Base-by-base conservation (phyloP, 2,329 filamentous ascomycete species). In the Stachybotrys echinatus region DNA sequence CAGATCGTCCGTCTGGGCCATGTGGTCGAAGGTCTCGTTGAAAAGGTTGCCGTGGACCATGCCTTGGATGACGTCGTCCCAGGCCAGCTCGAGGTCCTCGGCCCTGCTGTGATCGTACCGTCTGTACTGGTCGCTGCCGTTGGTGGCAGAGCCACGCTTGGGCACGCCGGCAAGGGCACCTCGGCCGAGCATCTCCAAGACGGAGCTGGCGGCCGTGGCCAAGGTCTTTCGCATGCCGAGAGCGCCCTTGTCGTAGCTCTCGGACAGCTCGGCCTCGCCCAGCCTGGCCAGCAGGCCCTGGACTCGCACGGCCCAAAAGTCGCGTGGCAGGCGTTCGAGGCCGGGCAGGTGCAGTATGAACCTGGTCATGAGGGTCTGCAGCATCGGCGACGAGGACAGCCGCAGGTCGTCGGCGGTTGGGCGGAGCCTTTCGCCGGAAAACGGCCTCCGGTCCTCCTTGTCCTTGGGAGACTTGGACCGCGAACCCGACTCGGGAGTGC, bases 241-340 rank as follows among this genome's bases (percentile, higher is more conserved):
- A 0, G 82, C 76, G 14, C 86, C 88, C 66, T 90, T 90, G 64
- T 92, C 88, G 60, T 91, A 92, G 63, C 86, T 90, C 65, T 92
- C 88, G 1, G 86, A 90, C 27, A 92, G 71, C 47, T 89, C 82
- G 2, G 83, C 86, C 27, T 83, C 77, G 8, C 77, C 83, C 48
- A 92, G 71, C 58, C 81, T 75, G 57, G 72, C 69, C 57, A 89
- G 71, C 17, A 89, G 65, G 2, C 76, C 75, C 55, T 81, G 77
- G 21, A 86, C 72, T 42, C 80, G 75, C n/a, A 75, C 71, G 31
- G 74, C 74, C 85, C 85, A 90, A 65, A 88, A 89, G 3, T 80
- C 79, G 2, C 71, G 62, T 0, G 81, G 75, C 3, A 92, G 72
- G 52, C 84, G 79, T 47, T 76, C 75, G 38, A 89, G 65, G 0